A percentile compares a stretch with the other conserved stretches of the same genome.
These are phyloP conservation scores for Entomortierella parvispora DNA, from an alignment of 192 early-diverging fungal genomes.

Conservation along the genomic window DNA sequence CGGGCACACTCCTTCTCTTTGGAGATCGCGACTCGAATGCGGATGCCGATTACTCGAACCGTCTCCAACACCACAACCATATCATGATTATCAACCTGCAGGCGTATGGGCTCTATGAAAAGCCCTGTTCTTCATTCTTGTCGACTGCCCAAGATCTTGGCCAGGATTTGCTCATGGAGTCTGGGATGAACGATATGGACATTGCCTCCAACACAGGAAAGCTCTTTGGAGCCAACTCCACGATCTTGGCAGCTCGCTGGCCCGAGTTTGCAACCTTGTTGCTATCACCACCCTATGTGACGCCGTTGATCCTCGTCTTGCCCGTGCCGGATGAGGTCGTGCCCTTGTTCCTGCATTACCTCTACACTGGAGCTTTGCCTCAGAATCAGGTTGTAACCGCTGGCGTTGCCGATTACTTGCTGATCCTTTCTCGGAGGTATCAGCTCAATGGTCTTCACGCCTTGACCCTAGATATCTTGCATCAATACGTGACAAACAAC, in stretches of 20 bases:
- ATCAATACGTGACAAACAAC: conserved; percentile 20
- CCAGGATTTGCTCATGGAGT: conserved; percentile 19
- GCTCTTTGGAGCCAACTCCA: conserved; percentile 45
- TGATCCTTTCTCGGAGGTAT: conserved; percentile 41
- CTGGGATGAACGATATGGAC: conserved; percentile 41
- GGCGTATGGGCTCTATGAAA: conserved; percentile 48
- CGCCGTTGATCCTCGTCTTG: conserved; percentile 33
- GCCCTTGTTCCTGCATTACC: conserved; percentile 38
- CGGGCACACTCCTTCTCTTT: conserved; percentile 42
- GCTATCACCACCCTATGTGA: conserved; percentile 45
- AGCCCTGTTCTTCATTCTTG: conserved; percentile 29
- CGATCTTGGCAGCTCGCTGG: conserved; percentile 40
- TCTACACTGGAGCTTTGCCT: conserved; percentile 42
- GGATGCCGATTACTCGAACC: conserved; percentile 30
- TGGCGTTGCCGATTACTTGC: conserved; percentile 32
- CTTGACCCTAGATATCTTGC: conserved; percentile 24
- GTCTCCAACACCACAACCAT: conserved; percentile 40
- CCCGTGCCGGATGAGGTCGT: conserved; percentile 46
- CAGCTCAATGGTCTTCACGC: conserved; percentile 46
- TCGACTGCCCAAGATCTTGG: conserved; percentile 38
- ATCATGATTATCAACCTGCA: conserved; percentile 43
- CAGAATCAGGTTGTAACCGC: conserved; percentile 4
- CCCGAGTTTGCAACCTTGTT: conserved; percentile 35
- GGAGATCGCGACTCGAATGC: conserved; percentile 27
- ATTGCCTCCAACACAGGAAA: conserved; percentile 26